Conservation (phyloP, 1,284 basidiomycete genomes). For the Ustilago xerochloae region DNA sequence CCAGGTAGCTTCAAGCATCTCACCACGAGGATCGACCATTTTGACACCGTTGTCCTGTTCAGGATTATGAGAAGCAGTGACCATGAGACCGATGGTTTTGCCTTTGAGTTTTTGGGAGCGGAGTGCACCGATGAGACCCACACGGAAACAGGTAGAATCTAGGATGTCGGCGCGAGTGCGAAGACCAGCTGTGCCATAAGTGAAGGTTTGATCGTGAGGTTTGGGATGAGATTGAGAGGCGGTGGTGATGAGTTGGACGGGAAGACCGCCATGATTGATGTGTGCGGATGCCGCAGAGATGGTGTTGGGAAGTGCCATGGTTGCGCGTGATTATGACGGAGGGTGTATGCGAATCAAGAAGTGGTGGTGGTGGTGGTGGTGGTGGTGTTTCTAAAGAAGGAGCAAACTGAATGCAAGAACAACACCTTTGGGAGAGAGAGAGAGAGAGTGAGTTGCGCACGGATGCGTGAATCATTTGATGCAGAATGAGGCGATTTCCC, state of each 20-base stretch:
- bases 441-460: neutral
- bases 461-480: too few relatives aligned
- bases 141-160: constrained; percentile 92
- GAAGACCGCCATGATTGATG: constrained; percentile 49
- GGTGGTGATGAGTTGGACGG: constrained; percentile 45
- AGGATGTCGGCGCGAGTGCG: constrained; percentile 85
- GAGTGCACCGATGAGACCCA: constrained; percentile 88
- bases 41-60: constrained; percentile 98
- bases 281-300: constrained; percentile 47
- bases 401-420: neutral
- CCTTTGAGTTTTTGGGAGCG: constrained; percentile 90
- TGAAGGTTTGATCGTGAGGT: constrained; percentile 72
- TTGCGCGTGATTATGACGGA: neutral
- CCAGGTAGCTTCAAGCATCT: constrained; percentile 98
- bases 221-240: constrained; percentile 69
- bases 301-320: constrained; percentile 50
- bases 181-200: constrained; percentile 96
- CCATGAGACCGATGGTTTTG: constrained; percentile 94
- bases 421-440: neutral
- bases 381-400: neutral
- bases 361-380: neutral
- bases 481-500: too few relatives aligned
- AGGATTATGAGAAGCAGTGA: constrained; percentile 98
- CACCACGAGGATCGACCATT: constrained; percentile 95
- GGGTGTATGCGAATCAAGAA: neutral